Conservation (phyloP, 78 protist genomes). For the Bodo saltans region DNA sequence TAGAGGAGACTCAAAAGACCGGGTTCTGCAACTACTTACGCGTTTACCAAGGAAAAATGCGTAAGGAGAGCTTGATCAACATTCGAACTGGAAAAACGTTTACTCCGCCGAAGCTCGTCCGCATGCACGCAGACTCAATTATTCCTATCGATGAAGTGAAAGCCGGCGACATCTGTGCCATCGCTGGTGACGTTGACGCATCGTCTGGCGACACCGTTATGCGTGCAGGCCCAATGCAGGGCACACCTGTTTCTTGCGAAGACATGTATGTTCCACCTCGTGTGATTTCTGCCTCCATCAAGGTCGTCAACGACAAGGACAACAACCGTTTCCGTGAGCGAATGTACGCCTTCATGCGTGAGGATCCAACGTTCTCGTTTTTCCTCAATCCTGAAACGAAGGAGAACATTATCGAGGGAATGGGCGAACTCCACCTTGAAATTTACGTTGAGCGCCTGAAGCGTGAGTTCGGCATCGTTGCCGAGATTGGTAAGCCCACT, state of each 20-base stretch:
- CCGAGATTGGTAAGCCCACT: constrained; percentile 65
- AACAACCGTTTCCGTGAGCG: constrained; percentile 14
- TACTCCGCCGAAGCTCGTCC: constrained; percentile 74
- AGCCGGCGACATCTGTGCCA: constrained; percentile 93
- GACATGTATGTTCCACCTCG: constrained; percentile 91
- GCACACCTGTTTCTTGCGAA: constrained; percentile 18
- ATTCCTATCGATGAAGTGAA: constrained; percentile 55
- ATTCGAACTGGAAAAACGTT: constrained; percentile 42
- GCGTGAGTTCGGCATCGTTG: constrained; percentile 69
- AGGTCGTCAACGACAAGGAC: constrained; percentile 45
- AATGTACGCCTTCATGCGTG: constrained; percentile 64
- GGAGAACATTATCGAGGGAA: constrained; percentile 80
- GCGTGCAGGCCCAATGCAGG: constrained; percentile 10
- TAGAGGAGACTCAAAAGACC: constrained; percentile 77
- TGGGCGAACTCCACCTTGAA: constrained; percentile 96
- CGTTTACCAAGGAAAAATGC: constrained; percentile 79
- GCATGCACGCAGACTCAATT: constrained; percentile 88
- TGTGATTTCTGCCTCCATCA: constrained; percentile 79
- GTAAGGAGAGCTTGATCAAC: constrained; percentile 68
- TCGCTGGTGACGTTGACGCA: constrained; percentile 90
- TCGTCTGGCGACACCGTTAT: constrained; percentile 89
- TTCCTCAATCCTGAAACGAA: constrained; percentile 59
- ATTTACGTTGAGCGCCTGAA: constrained; percentile 80
- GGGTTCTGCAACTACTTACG: constrained; percentile 93
- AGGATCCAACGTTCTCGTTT: constrained; percentile 94